Conservation (phyloP, 352 stramenopile species). For the Saprolegnia diclina region DNA sequence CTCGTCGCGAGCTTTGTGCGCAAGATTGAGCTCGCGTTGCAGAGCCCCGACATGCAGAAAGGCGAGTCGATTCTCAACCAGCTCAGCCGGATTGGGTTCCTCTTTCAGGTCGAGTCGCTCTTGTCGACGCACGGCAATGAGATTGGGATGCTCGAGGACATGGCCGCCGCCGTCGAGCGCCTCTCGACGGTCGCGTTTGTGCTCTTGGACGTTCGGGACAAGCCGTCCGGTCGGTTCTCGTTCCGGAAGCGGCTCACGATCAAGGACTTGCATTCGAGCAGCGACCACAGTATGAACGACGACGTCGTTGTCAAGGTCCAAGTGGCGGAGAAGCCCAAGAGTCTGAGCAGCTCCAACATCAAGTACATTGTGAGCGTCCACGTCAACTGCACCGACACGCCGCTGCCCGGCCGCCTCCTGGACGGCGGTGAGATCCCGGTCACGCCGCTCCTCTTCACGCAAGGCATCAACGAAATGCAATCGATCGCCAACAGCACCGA, state of each 20-base stretch:
- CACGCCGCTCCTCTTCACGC: conserved; percentile 80
- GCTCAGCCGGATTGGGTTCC: conserved; percentile 73
- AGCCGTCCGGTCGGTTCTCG: conserved; percentile 76
- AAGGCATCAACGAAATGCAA: conserved; percentile 94
- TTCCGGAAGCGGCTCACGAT: conserved; percentile 67
- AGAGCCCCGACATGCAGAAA: conserved; percentile 63
- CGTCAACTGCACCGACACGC: conserved; percentile 64
- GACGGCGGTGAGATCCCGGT: conserved; percentile 70
- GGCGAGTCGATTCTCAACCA: conserved; percentile 79
- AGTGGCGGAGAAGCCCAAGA: conserved; percentile 49
- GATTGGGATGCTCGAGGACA: conserved; percentile 93
- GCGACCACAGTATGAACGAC: conserved; percentile 61
- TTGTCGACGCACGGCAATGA: conserved; percentile 94
- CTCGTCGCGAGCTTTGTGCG: conserved; percentile 75
- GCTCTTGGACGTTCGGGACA: conserved; percentile 80
- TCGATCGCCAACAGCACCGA: conserved; percentile 91
- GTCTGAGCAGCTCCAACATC: conserved; percentile 49
- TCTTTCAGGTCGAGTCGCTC: conserved; percentile 91
- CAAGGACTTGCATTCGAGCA: conserved; percentile 32
- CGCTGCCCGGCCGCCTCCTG: conserved; percentile 64
- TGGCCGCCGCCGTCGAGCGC: conserved; percentile 73
- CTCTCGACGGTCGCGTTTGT: conserved; percentile 84
- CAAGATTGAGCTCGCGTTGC: conserved; percentile 80
- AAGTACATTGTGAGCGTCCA: conserved; percentile 85
- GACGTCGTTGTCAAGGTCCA: conserved; percentile 74